Percentiles rank a stretch among this genome's conserved stretches.
Evolutionary conservation across 2,329 filamentous ascomycete species (phyloP).

Genomic region (Lecanicillium sp.): DNA sequence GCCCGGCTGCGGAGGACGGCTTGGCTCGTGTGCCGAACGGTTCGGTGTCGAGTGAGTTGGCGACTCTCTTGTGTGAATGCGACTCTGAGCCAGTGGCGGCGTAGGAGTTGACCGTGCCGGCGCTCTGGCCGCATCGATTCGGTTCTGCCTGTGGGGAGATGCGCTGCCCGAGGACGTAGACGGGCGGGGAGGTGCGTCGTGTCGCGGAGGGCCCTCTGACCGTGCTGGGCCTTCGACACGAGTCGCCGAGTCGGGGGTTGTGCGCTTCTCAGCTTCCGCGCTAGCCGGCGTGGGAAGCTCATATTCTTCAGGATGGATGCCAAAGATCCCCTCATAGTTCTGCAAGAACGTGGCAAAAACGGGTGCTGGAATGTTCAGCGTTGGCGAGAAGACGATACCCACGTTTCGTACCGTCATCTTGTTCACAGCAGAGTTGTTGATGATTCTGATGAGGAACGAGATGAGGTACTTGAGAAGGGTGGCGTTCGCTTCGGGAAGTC

Average conservation of each 20-base stretch:
- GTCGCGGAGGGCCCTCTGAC: conserved; percentile 25
- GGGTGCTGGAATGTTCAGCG: conserved; percentile 89
- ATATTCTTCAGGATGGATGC: conserved; percentile 59
- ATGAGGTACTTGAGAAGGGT: conserved; percentile 79
- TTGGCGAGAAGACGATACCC: conserved; percentile 96
- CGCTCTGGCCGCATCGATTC: conserved; percentile 25
- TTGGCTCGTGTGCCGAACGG: conserved; percentile 38
- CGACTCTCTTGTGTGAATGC: conserved; percentile 29
- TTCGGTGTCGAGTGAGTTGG: conserved; percentile 38
- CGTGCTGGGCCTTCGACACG: conserved; percentile 26
- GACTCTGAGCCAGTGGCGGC: conserved; percentile 37
- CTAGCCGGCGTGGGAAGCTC: conserved; percentile 43
- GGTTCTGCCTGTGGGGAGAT: conserved; percentile 43
- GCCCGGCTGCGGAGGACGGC: conserved; percentile 33
- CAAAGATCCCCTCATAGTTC: conserved; percentile 83
- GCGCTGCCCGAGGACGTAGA: conserved; percentile 44
- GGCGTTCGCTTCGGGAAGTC: conserved; percentile 73
- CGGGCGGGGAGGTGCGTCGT: conserved; percentile 38
- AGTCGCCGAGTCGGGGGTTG: too few relatives aligned
- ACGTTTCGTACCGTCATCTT: conserved; percentile 99
- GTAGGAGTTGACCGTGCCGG: conserved; percentile 39
- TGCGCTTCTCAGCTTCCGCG: conserved; percentile 33
- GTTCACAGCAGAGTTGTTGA: conserved; percentile 83
- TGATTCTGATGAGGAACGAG: conserved; percentile 83
- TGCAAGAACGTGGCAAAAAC: conserved; percentile 92